phyloP scores from a whole-genome alignment of 768 basidiomycete genomes.

The Galerina sulciceps region DNA sequence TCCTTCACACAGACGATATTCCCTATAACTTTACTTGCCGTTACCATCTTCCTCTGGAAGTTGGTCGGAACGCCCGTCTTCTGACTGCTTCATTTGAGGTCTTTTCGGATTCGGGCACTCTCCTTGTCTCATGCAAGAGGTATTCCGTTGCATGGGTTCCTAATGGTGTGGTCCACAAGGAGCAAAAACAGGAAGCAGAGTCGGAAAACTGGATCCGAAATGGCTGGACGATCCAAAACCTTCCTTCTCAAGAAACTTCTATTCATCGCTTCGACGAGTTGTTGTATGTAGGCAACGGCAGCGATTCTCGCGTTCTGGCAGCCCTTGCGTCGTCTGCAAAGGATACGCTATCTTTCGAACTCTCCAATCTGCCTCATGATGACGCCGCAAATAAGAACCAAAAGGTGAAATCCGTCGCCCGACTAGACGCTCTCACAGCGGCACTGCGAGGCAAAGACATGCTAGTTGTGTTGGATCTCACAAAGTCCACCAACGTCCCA shows the following conservation, averaged over 20 bases:
- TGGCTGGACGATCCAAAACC: constrained; percentile 21
- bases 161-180: constrained; percentile 30
- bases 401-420: constrained; percentile 13
- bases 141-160: constrained; percentile 40
- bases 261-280: constrained; percentile 24
- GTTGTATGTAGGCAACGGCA: constrained; percentile 25
- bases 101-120: constrained; percentile 29
- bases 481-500: constrained; percentile 17
- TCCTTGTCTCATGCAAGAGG: constrained; percentile 34
- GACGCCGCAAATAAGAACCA: not conserved
- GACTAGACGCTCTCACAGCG: constrained; percentile 13
- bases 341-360: constrained; percentile 15
- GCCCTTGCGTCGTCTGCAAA: constrained; percentile 20
- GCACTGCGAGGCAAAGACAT: constrained; percentile 20
- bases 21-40: constrained; percentile 36
- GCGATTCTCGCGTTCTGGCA: constrained; percentile 15
- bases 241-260: constrained; percentile 9
- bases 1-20: constrained; percentile 28
- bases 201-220: constrained; percentile 25
- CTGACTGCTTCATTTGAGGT: constrained; percentile 33
- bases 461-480: constrained; percentile 27
- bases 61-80: constrained; percentile 29
- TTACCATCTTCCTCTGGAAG: constrained; percentile 34
- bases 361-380: constrained; percentile 10
- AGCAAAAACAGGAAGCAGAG: constrained; percentile 13